Evolutionary conservation across 1,139 yeast genomes (phyloP), one percentile per base, ranked within the genome.

Genomic region (Diutina catenulata): DNA sequence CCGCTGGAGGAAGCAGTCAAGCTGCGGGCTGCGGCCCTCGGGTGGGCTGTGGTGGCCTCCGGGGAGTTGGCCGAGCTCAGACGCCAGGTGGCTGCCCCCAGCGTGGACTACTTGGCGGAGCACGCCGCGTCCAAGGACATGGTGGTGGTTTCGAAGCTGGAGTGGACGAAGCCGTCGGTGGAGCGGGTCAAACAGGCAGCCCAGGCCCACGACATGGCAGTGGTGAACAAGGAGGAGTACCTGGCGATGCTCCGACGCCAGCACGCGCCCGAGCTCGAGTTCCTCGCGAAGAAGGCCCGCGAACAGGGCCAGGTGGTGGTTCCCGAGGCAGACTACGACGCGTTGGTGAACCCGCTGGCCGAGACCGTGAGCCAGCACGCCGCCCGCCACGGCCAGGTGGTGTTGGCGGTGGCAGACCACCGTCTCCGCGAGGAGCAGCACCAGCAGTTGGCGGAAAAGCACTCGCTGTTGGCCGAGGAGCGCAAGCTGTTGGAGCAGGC

Each of bases 271-370:
- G 49, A 62, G 16, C 41, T 57, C 15, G 65, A 60, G 2, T 60
- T 60, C 38, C 42, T 74, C 19, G 41, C 46, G 15, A 47, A 51
- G 5, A 54, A 55, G 36, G 74, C 73, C 2, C 29, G 32, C 7
- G 35, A 22, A 3, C 19, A 28, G 3, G 37, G 38, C 3, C 23
- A 18, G 19, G 37, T 16, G 14, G 24, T 38, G 13, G 22, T 40
- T 8, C 19, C 40, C 8, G 32, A 33, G 11, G 28, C 33, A 15
- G 36, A 23, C 3, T 23, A 33, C 10, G 36, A 33, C 7, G 20
- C 13, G 19, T 33, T 33, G 22, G 19, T 23, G n/a, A 28, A 33
- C 14, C 36, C 36, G 13, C 27, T 15, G 27, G 13, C 37, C 10
- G 43, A 28, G 18, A 21, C 32, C 16, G 11, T 22, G 19, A 32